These are phyloP conservation scores for Persicaria tinctoria DNA, from an alignment of 148 eudicot genomes.

Conservation along the genomic window DNA sequence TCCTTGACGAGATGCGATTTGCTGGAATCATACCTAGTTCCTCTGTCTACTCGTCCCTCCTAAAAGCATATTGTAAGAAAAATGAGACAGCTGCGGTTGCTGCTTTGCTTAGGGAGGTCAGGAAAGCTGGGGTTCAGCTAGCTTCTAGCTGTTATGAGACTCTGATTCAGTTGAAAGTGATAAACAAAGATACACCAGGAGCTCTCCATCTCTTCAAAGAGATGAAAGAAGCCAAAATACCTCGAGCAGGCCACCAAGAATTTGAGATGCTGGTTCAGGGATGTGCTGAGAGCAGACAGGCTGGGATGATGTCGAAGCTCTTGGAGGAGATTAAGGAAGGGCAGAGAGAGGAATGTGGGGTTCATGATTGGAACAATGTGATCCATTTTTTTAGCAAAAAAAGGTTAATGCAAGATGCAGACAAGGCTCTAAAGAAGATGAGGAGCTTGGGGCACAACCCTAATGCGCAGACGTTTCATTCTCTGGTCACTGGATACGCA, in stretches of 20 bases:
- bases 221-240: constrained; percentile 85
- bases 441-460: constrained; percentile 75
- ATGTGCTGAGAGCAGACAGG: constrained; percentile 37
- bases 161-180: constrained; percentile 52
- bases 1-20: constrained; percentile 87
- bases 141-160: constrained; percentile 68
- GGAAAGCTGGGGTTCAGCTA: constrained; percentile 76
- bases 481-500: constrained; percentile 90
- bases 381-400: constrained; percentile 86
- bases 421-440: constrained; percentile 93
- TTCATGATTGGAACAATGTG: constrained; percentile 91
- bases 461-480: constrained; percentile 91
- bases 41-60: constrained; percentile 57
- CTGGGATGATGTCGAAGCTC: constrained; percentile 71
- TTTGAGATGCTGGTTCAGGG: constrained; percentile 45
- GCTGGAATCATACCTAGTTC: constrained; percentile 64
- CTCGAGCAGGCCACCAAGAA: constrained; percentile 44
- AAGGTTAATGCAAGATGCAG: constrained; percentile 92
- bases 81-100: constrained; percentile 43
- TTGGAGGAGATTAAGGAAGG: constrained; percentile 82
- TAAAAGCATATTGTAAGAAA: constrained; percentile 80
- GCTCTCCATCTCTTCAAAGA: constrained; percentile 83
- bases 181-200: constrained; percentile 59
- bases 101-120: constrained; percentile 63
- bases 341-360: constrained; percentile 60